Base-by-base conservation (phyloP, 345 rosid genomes). In the Gossypium mustelinum region DNA sequence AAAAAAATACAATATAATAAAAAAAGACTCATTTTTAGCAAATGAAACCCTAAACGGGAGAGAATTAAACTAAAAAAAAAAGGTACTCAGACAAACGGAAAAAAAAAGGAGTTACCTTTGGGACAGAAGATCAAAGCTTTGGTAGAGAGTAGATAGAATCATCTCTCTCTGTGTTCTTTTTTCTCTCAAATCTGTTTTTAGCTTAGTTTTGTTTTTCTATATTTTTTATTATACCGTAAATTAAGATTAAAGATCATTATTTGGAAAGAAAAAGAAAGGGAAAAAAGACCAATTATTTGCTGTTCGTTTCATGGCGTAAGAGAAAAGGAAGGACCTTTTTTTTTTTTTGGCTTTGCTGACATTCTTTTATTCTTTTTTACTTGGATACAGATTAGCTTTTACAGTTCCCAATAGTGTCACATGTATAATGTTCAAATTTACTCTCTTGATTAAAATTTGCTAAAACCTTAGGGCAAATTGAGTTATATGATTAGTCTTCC, bases 311-410 rank as follows among this genome's bases (percentile, higher is more conserved):
- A 56, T 73, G 77, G 78, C 71, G 70, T 77, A 59, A 34, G 51
- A 57, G 73, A 20, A 78, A 73, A 70, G 78, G 22, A 61, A 68
- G 11, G 34, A 50, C 24, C 4, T 51, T 70, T 17, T 52, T 27
- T 50, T 50, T 13, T 41, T 7, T 9, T 44, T 22, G 47, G 81
- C 73, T 60, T 70, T 76, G 73, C 76, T 79, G 81, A 75, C 74
- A 62, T 66, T 76, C 79, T 47, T 44, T 56, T 65, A 34, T 45
- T 64, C 51, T 63, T 60, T 48, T 50, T 39, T 47, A 68, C 68
- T 68, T 60, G 13, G 43, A 11, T 12, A 69, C 52, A 9, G 10
- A 6, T 51, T 51, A 51, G 56, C 56, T 51, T 51, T 52, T 55
- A 1, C 57, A 16, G 57, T 52, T 52, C 17, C 16, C 60, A 43